Conservation (phyloP, 257 asterid species). For the Capsicum rhomboideum region DNA sequence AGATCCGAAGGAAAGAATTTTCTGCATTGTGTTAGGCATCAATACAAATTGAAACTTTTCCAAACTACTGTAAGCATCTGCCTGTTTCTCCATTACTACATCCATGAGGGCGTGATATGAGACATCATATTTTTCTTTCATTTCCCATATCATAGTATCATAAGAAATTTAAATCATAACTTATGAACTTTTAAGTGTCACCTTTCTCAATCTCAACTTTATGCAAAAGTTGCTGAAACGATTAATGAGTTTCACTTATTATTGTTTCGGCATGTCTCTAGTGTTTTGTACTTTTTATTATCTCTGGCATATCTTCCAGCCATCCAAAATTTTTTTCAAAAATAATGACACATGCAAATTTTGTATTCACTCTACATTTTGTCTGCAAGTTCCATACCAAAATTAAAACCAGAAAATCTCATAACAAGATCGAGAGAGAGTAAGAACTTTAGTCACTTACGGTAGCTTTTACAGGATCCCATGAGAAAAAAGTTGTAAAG, state of each 20-base stretch:
- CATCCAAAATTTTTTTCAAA: not conserved
- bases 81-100: not conserved
- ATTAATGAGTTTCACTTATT: not conserved
- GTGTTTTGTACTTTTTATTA: not conserved
- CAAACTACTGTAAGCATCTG: not conserved
- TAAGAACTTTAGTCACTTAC: slow-evolving; percentile 40
- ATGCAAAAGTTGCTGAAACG: not conserved
- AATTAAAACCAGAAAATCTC: not conserved
- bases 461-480: slow-evolving; percentile 94
- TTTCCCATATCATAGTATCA: not conserved
- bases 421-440: not conserved
- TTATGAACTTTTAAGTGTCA: not conserved
- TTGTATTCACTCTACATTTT: not conserved
- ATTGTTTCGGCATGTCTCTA: not conserved
- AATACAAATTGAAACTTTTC: not conserved
- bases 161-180: not conserved
- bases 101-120: not conserved
- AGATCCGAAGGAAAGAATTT: not conserved
- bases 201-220: not conserved
- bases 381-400: not conserved
- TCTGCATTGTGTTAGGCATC: not conserved
- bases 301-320: not conserved
- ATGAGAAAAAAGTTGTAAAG: slow-evolving; percentile 81
- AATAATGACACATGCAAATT: not conserved
- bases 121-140: not conserved